Percentiles rank a stretch among this genome's conserved stretches.
Conservation (phyloP, 768 basidiomycete genomes). For the Tubosaeta sp. region DNA sequence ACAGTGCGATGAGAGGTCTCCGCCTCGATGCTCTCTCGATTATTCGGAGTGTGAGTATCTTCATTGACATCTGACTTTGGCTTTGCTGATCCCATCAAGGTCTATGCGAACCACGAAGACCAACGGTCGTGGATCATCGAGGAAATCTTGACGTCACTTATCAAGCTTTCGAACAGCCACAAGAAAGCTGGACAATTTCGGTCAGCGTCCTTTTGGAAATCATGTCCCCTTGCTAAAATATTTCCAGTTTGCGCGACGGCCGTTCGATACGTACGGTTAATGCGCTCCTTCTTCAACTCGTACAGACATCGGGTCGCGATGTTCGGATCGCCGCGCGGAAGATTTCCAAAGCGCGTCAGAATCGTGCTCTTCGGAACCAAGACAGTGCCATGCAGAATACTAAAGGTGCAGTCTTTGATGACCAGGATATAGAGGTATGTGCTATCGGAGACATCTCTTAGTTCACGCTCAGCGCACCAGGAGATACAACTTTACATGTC, state of each 20-base stretch:
- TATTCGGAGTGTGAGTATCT: slow-evolving; percentile 70
- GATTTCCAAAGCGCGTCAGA: slow-evolving; percentile 60
- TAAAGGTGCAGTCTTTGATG: slow-evolving; percentile 56
- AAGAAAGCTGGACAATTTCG: slow-evolving; percentile 87
- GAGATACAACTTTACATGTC: slow-evolving; percentile 68
- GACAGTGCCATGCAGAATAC: slow-evolving; percentile 51
- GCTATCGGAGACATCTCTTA: not conserved
- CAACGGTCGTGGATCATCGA: slow-evolving; percentile 98
- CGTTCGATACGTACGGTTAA: slow-evolving; percentile 91
- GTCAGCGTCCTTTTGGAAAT: slow-evolving; percentile 38
- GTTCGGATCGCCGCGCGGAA: slow-evolving; percentile 66
- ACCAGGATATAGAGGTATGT: slow-evolving; percentile 60
- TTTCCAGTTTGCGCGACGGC: slow-evolving; percentile 78
- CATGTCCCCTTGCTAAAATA: not conserved
- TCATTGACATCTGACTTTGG: not conserved
- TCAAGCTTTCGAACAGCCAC: slow-evolving; percentile 85
- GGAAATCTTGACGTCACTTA: slow-evolving; percentile 87
- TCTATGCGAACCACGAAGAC: slow-evolving; percentile 86
- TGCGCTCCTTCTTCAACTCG: slow-evolving; percentile 89
- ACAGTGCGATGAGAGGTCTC: slow-evolving; percentile 76
- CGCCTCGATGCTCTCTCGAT: slow-evolving; percentile 78
- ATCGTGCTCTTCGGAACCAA: slow-evolving; percentile 57
- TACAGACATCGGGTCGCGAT: slow-evolving; percentile 91
- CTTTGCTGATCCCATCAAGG: slow-evolving; percentile 41
- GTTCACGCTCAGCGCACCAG: slow-evolving; percentile 30